Percentiles rank a stretch among this genome's conserved stretches.
Conservation (phyloP, 2,329 filamentous ascomycete species). For the Botrytis byssoidea region DNA sequence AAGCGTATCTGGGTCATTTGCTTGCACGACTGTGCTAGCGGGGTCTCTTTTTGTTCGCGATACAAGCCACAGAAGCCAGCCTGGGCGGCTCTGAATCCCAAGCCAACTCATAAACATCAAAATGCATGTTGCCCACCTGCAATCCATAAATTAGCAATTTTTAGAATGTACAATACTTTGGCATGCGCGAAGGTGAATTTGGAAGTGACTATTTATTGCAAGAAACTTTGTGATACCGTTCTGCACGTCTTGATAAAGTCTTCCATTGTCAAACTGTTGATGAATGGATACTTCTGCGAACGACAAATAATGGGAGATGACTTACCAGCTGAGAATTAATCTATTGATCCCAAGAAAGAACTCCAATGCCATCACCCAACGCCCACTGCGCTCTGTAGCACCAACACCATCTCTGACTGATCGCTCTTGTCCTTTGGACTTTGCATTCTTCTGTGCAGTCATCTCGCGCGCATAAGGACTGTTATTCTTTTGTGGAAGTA, state of each 20-base stretch:
- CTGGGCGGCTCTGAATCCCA: slow-evolving; percentile 60
- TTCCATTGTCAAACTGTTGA: too few species aligned
- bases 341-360: slow-evolving; percentile 74
- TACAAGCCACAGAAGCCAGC: slow-evolving; percentile 54
- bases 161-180: neutral
- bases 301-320: neutral
- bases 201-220: neutral
- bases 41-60: slow-evolving; percentile 33
- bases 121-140: slow-evolving; percentile 31
- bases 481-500: slow-evolving; percentile 44
- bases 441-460: slow-evolving; percentile 56
- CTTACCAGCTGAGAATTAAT: slow-evolving; percentile 52
- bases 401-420: slow-evolving; percentile 66
- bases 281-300: too few species aligned
- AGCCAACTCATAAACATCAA: slow-evolving; percentile 51
- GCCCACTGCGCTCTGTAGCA: slow-evolving; percentile 71
- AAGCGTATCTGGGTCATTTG: slow-evolving; percentile 38
- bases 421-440: slow-evolving; percentile 46
- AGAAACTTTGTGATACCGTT: neutral
- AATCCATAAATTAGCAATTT: neutral
- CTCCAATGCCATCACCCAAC: slow-evolving; percentile 74
- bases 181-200: neutral
- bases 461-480: slow-evolving; percentile 70
- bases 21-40: slow-evolving; percentile 24
- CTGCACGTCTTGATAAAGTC: neutral